Percentiles rank a stretch among this genome's conserved stretches.
phyloP scores from a whole-genome alignment of 2,329 filamentous ascomycete species.

The Phaeosphaeria sp. region DNA sequence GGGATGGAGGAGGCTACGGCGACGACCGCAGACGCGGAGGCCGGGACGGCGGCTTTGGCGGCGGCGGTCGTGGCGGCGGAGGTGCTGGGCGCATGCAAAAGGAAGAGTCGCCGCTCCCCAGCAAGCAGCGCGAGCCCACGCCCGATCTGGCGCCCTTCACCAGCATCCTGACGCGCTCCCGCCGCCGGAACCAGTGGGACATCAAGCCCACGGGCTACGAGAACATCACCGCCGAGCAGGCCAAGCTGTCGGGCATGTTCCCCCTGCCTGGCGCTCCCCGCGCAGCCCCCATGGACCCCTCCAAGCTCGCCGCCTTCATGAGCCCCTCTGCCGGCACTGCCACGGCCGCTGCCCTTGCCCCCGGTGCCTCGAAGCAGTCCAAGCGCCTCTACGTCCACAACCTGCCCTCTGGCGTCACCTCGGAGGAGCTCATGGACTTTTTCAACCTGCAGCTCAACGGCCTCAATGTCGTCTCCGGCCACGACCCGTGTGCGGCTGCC shows the following conservation, averaged over 20 bases:
- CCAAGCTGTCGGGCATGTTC: slow-evolving; percentile 99
- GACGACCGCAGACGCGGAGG: slow-evolving; percentile 46
- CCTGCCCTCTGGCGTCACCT: slow-evolving; percentile 73
- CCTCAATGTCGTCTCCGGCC: slow-evolving; percentile 85
- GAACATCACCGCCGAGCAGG: slow-evolving; percentile 96
- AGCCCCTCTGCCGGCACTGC: slow-evolving; percentile 78
- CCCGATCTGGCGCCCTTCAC: slow-evolving; percentile 89
- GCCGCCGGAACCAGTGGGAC: slow-evolving; percentile 97
- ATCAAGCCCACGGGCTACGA: slow-evolving; percentile 99
- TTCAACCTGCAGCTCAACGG: slow-evolving; percentile 98
- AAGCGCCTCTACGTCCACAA: slow-evolving; percentile 92
- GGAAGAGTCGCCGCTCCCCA: slow-evolving; percentile 75
- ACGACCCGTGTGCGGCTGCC: slow-evolving; percentile 83
- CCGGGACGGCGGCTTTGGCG: slow-evolving; percentile 32
- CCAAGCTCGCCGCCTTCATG: slow-evolving; percentile 93
- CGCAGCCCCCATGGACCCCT: slow-evolving; percentile 94
- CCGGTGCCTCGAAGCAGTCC: slow-evolving; percentile 89
- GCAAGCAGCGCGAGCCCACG: slow-evolving; percentile 92
- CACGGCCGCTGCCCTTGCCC: slow-evolving; percentile 82
- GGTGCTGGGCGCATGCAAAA: slow-evolving; percentile 64
- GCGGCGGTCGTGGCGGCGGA: slow-evolving; percentile 51
- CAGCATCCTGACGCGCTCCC: slow-evolving; percentile 84
- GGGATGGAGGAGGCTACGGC: slow-evolving; percentile 55
- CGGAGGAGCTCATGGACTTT: slow-evolving; percentile 79
- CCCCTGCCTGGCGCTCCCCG: slow-evolving; percentile 93